phyloP scores from a whole-genome alignment of 2,329 filamentous ascomycete genomes.

The Penicillium sp. region DNA sequence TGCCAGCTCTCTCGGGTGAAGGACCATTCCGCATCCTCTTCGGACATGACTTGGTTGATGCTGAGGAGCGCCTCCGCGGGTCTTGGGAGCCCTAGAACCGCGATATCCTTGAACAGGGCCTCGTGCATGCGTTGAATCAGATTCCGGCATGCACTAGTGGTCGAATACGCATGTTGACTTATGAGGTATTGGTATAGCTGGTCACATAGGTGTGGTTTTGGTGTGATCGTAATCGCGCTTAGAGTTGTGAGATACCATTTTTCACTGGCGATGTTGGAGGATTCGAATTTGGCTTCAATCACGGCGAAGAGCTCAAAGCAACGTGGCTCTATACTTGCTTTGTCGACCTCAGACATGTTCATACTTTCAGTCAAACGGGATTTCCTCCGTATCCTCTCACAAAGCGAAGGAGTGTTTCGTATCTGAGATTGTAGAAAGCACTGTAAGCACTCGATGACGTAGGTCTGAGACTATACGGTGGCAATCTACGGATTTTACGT shows the following conservation, averaged over 20 bases:
- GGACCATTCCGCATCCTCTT: conserved; percentile 54
- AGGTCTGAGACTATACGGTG: background rate
- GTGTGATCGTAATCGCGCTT: conserved; percentile 45
- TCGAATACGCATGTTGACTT: conserved; percentile 43
- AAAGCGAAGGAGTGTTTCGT: background rate
- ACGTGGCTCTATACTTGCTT: background rate
- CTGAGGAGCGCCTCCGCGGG: conserved; percentile 56
- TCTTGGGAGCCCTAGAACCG: conserved; percentile 57
- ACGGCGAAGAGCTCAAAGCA: conserved; percentile 9
- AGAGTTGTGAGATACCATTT: conserved; percentile 25
- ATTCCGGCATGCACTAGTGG: conserved; percentile 10
- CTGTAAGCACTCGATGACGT: background rate
- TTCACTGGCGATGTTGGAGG: conserved; percentile 10
- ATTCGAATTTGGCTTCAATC: conserved; percentile 12
- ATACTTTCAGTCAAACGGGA: background rate
- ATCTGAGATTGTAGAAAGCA: background rate
- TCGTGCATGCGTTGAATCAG: conserved; percentile 43
- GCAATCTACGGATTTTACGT: conserved; percentile 7
- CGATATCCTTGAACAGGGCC: conserved; percentile 54
- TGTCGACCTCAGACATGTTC: background rate
- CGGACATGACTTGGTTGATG: conserved; percentile 48
- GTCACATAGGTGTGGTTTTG: conserved; percentile 49
- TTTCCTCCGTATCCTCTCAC: background rate
- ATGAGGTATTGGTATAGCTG: conserved; percentile 55
- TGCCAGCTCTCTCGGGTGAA: conserved; percentile 56